Base-by-base conservation (phyloP, 352 stramenopile genomes). In the Phytophthora ohioensis region DNA sequence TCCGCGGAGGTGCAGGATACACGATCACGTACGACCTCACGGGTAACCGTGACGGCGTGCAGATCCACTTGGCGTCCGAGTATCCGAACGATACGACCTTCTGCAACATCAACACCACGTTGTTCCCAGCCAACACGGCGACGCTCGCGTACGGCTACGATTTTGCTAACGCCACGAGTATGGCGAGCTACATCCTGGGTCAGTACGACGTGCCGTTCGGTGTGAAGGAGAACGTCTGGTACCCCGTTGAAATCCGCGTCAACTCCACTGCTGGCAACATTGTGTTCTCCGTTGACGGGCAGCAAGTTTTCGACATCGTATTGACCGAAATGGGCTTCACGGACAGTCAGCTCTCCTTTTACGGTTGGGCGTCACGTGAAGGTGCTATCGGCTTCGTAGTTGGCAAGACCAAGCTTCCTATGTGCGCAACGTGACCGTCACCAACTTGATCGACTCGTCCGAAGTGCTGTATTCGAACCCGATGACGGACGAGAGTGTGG, bases 141-240 rank as follows among this genome's bases (percentile, higher is more conserved):
- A 73, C 64, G 5, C 57, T 79, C 9, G 67, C 52, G 3, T 79
- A 67, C 36, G 67, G 67, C 34, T 76, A 69, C 27, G 71, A 79
- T 36, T 79, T 76, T 61, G 67, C 61, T 17, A 79, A 79, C 30
- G 52, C 69, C 32, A 75, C 71, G n/a, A 75, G 57, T 34, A 60
- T 74, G 52, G 69, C 57, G 2, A 75, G 66, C 32, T 78, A 78
- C 67, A 66, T 75, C 10, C 31, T 75, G 34, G 71, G 71, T 8
- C 57, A 73, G 36, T 79, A 76, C 52, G n/a, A 64, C 10, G 71
- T 90, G 67, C 86, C 84, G 32, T 84, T 92, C 54, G 84, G 70
- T 17, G 91, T 93, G 54, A 91, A 91, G 80, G 90, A 93, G 54
- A 75, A 77, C 42, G 87, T 76, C 21, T 82, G 86, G 51, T 82